A percentile compares a stretch with the other conserved stretches of the same genome.
Evolutionary conservation across 306 rosid species (phyloP).

Genomic region (Acacia melanoxylon): DNA sequence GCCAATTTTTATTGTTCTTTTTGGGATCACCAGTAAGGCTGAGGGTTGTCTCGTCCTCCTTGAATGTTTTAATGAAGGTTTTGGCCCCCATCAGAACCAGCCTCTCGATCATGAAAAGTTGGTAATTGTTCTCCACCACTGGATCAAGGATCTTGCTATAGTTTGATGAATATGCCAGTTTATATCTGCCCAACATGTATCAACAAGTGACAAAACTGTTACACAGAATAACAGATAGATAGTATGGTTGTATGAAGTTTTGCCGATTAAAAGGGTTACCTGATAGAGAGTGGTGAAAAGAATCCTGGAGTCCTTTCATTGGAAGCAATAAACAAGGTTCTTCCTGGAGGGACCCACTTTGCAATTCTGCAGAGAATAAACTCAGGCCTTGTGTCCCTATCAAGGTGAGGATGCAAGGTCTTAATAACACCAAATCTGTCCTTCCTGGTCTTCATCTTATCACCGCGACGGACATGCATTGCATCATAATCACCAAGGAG

Average conservation of each 20-base stretch:
- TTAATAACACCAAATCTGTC: constrained; percentile 80
- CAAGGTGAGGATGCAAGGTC: constrained; percentile 90
- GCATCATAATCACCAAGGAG: constrained; percentile 73
- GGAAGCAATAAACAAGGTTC: constrained; percentile 88
- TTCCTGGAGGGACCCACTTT: constrained; percentile 87
- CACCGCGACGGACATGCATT: constrained; percentile 98
- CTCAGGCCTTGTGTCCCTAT: constrained; percentile 86
- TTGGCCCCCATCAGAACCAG: constrained; percentile 76
- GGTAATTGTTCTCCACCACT: constrained; percentile 70
- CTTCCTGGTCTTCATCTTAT: constrained; percentile 86
- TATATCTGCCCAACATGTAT: constrained; percentile 63
- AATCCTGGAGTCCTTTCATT: constrained; percentile 89
- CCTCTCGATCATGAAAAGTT: constrained; percentile 92
- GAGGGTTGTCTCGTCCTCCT: constrained; percentile 67
- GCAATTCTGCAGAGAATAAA: constrained; percentile 72
- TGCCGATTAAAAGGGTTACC: constrained; percentile 48
- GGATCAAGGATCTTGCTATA: constrained; percentile 74
- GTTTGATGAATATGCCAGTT: constrained; percentile 76
- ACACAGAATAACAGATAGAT: not conserved
- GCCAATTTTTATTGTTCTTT: constrained; percentile 87
- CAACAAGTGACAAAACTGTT: constrained; percentile 8
- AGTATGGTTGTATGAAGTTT: not conserved
- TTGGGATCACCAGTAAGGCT: constrained; percentile 92
- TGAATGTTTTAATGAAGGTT: constrained; percentile 79
- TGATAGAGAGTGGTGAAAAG: constrained; percentile 82